Conservation (phyloP, 164 flowering plant genomes). For the Magnolia kwangsiensis region DNA sequence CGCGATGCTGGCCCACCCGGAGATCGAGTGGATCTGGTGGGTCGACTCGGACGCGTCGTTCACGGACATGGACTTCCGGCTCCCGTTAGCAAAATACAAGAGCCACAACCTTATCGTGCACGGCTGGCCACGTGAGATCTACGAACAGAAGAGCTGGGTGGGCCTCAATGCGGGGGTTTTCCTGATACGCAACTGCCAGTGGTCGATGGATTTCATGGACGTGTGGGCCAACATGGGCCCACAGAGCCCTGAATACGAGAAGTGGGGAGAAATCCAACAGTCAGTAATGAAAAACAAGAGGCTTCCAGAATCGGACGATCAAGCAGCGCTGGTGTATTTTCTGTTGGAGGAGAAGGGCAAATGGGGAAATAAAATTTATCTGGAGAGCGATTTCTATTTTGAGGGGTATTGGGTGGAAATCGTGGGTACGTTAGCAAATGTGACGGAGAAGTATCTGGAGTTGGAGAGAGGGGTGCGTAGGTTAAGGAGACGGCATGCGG, state of each 20-base stretch:
- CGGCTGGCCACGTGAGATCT: conserved; percentile 63
- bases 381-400: conserved; percentile 70
- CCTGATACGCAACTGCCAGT: conserved; percentile 83
- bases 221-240: conserved; percentile 91
- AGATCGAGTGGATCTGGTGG: conserved; percentile 99
- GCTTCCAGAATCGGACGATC: conserved; percentile 80
- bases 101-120: conserved; percentile 67
- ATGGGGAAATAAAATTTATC: conserved; percentile 60
- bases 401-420: conserved; percentile 87
- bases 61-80: conserved; percentile 91
- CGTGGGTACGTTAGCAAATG: conserved; percentile 38
- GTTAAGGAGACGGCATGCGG: conserved; percentile 70
- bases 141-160: conserved; percentile 60
- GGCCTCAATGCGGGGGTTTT: conserved; percentile 87
- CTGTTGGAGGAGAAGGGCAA: conserved; percentile 43
- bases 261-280: conserved; percentile 55
- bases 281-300: conserved; percentile 52
- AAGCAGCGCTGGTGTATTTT: conserved; percentile 66
- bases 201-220: conserved; percentile 92
- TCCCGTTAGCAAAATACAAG: conserved; percentile 62
- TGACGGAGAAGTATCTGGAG: conserved; percentile 36
- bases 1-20: conserved; percentile 96
- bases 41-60: conserved; percentile 93
- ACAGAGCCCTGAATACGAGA: conserved; percentile 45
- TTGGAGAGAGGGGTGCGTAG: conserved; percentile 36